These are phyloP conservation scores for Erysiphe pulchra DNA, from an alignment of 2,329 filamentous ascomycete species.

Conservation along the genomic window DNA sequence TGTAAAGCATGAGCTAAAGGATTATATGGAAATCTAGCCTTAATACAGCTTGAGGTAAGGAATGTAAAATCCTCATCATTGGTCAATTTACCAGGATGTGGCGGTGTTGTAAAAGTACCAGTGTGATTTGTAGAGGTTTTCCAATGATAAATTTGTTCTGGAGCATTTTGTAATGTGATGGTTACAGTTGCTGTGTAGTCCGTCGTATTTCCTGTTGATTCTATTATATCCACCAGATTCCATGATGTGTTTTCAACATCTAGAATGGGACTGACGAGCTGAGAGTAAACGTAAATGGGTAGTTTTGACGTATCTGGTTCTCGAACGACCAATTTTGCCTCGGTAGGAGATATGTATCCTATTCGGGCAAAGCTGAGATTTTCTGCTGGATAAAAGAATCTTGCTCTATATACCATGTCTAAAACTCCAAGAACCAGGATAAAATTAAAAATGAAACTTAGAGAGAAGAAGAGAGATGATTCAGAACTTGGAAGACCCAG, in stretches of 20 bases:
- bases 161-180: slow-evolving; percentile 34
- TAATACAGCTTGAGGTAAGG: slow-evolving; percentile 76
- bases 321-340: slow-evolving; percentile 59
- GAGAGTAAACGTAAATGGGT: slow-evolving; percentile 47
- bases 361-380: slow-evolving; percentile 68
- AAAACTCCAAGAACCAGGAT: slow-evolving; percentile 40
- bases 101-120: slow-evolving; percentile 58
- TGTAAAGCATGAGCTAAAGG: slow-evolving; percentile 60
- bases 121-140: slow-evolving; percentile 64
- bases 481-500: slow-evolving; percentile 50
- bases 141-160: slow-evolving; percentile 62
- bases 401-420: slow-evolving; percentile 56
- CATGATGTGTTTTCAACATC: slow-evolving; percentile 33
- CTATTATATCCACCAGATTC: slow-evolving; percentile 33
- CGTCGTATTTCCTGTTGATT: slow-evolving; percentile 45
- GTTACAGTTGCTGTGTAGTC: slow-evolving; percentile 57
- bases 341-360: slow-evolving; percentile 60
- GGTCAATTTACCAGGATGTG: slow-evolving; percentile 37
- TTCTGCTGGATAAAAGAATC: slow-evolving; percentile 39
- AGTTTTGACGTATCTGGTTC: slow-evolving; percentile 55
- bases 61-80: slow-evolving; percentile 60
- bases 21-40: slow-evolving; percentile 73
- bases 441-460: slow-evolving; percentile 49
- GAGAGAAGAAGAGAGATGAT: slow-evolving; percentile 36
- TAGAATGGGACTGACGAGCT: slow-evolving; percentile 23